Conservation (phyloP, 2,329 filamentous ascomycete genomes). For the Arachnomyces sp. region DNA sequence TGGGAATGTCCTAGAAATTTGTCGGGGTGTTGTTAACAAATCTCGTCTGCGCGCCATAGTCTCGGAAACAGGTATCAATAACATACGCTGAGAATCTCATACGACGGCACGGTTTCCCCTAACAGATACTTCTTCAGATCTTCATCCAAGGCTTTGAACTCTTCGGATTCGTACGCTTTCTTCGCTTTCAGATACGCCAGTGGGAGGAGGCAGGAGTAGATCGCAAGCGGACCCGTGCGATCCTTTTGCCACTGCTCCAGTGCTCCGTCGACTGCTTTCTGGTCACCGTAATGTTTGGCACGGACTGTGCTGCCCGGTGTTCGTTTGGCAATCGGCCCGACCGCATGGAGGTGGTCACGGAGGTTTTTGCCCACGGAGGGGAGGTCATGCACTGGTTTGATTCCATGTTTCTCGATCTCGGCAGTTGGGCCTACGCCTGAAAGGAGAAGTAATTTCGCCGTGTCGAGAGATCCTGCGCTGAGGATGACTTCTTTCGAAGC, state of each 20-base stretch:
- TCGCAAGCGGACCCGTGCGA: conserved; percentile 17
- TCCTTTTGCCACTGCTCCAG: conserved; percentile 37
- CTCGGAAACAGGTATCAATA: neutral
- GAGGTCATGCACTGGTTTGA: conserved; percentile 46
- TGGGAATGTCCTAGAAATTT: neutral
- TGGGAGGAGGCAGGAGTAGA: conserved; percentile 15
- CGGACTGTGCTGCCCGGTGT: conserved; percentile 30
- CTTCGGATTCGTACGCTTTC: conserved; percentile 18
- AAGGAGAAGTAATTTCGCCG: conserved; percentile 53
- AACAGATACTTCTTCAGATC: conserved; percentile 34
- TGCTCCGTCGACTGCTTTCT: conserved; percentile 32
- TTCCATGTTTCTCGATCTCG: conserved; percentile 36
- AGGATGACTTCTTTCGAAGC: conserved; percentile 65
- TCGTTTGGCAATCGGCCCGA: conserved; percentile 22
- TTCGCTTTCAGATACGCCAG: conserved; percentile 22
- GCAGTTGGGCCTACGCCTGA: conserved; percentile 40
- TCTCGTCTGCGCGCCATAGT: neutral
- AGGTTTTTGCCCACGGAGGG: conserved; percentile 52
- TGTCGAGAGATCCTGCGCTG: conserved; percentile 66
- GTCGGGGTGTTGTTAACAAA: neutral
- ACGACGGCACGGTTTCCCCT: conserved; percentile 44
- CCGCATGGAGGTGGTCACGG: conserved; percentile 43
- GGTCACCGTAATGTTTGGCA: conserved; percentile 34
- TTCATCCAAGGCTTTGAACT: conserved; percentile 8
- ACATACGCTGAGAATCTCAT: conserved; percentile 36